A percentile compares a stretch with the other conserved stretches of the same genome.
These are phyloP conservation scores for Volutella citrinella DNA, from an alignment of 2,329 filamentous ascomycete genomes.

Conservation along the genomic window DNA sequence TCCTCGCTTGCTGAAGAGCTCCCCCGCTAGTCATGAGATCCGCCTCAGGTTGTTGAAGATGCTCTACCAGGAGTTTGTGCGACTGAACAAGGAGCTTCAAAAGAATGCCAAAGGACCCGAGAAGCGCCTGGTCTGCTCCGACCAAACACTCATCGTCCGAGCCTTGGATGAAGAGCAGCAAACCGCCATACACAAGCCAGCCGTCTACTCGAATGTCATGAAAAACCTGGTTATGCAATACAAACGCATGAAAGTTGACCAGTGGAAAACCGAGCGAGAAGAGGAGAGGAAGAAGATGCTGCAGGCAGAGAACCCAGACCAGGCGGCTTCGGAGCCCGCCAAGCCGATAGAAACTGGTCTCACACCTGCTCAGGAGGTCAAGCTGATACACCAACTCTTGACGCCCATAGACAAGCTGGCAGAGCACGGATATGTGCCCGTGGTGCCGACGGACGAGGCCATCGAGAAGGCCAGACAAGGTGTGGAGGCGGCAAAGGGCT, in stretches of 20 bases:
- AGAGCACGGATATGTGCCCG: slow-evolving; percentile 71
- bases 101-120: slow-evolving; percentile 49
- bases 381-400: slow-evolving; percentile 59
- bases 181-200: slow-evolving; percentile 61
- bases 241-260: slow-evolving; percentile 68
- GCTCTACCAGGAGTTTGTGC: slow-evolving; percentile 62
- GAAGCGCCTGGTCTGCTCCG: slow-evolving; percentile 52
- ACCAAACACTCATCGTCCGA: slow-evolving; percentile 65
- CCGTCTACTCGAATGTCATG: slow-evolving; percentile 79
- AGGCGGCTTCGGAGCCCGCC: slow-evolving; percentile 33
- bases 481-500: slow-evolving; percentile 66
- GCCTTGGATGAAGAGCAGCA: slow-evolving; percentile 78
- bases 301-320: slow-evolving; percentile 26
- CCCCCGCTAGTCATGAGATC: slow-evolving; percentile 55
- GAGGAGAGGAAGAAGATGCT: slow-evolving; percentile 36
- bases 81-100: slow-evolving; percentile 62
- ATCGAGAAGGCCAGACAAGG: slow-evolving; percentile 65
- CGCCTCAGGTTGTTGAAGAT: slow-evolving; percentile 58
- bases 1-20: slow-evolving; percentile 59
- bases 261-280: slow-evolving; percentile 66
- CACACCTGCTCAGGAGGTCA: slow-evolving; percentile 62
- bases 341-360: slow-evolving; percentile 68
- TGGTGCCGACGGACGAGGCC: slow-evolving; percentile 61
- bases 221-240: slow-evolving; percentile 76
- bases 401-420: slow-evolving; percentile 64